phyloP scores from a whole-genome alignment of 1,284 basidiomycete genomes.

The Pseudozyma sp. region DNA sequence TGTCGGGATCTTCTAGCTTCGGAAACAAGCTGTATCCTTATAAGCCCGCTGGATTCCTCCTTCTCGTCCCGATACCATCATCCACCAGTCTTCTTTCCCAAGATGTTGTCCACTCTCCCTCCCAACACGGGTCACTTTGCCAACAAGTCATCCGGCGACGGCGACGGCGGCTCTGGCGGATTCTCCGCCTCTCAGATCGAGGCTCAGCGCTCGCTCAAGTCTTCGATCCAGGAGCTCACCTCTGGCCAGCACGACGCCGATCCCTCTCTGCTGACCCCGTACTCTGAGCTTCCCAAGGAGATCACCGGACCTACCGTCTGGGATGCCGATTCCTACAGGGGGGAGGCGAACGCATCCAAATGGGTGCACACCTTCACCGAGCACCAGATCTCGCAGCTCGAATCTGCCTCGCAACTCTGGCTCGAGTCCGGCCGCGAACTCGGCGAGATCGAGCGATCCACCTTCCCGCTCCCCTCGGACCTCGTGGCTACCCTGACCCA shows the following conservation, averaged over 20 bases:
- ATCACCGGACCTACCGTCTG: conserved; percentile 63
- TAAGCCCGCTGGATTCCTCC: not conserved
- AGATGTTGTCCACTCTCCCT: conserved; percentile 38
- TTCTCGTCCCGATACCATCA: not conserved
- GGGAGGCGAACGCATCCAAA: conserved; percentile 48
- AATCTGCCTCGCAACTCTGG: conserved; percentile 51
- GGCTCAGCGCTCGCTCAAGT: conserved; percentile 54
- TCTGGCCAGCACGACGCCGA: conserved; percentile 63
- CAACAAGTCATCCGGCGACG: conserved; percentile 14
- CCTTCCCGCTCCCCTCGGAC: conserved; percentile 54
- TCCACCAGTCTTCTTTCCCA: not conserved
- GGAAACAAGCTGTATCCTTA: not conserved
- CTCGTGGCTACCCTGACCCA: conserved; percentile 43
- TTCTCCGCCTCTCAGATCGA: conserved; percentile 48
- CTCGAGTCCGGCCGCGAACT: conserved; percentile 52
- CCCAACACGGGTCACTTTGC: conserved; percentile 26
- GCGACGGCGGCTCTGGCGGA: conserved; percentile 33
- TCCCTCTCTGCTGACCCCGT: conserved; percentile 56
- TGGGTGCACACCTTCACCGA: conserved; percentile 57
- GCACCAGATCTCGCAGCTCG: conserved; percentile 53
- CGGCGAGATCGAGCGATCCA: conserved; percentile 61
- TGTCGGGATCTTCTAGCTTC: not conserved
- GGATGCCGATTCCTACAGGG: conserved; percentile 63
- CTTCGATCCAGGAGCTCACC: conserved; percentile 55
- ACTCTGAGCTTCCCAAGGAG: conserved; percentile 67